Evolutionary conservation across 129 eudicot species (phyloP), one percentile per base, ranked within the genome.

Genomic region (Kitagawia praeruptora): DNA sequence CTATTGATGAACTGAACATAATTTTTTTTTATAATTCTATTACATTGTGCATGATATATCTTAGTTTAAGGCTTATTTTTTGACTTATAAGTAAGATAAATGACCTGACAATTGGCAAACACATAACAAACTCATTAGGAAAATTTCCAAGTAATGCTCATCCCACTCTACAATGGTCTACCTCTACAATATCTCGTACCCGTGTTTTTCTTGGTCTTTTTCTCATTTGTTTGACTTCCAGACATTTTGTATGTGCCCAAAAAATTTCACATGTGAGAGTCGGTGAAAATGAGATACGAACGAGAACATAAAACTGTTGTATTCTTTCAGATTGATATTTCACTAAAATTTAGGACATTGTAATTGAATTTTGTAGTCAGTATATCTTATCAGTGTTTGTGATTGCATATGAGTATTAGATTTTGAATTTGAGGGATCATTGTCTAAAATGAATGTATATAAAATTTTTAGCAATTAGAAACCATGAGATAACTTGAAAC

Each of bases 351-450:
- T 25, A 9, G 69, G 69, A 25, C 0, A n/a, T 61, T 61, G 69
- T 61, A 61, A n/a, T 61, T 61, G 15, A 61, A n/a, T 25, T 15
- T 9, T 61, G 15, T 61, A 25, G 34, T n/a, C 15, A 61, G 69
- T n/a, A 61, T n/a, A 61, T 8, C 15, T 61, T n/a, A n/a, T 61
- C 6, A 25, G 1, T n/a, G 69, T n/a, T 61, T 61, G 69, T 10
- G 34, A n/a, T n/a, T 25, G 69, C 66, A 56, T 56, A 56, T 8
- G 69, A n/a, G 14, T 61, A 61, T 61, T 15, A 61, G 6, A 61
- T n/a, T 58, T n/a, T 61, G 69, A 61, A n/a, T n/a, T n/a, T 61
- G 69, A 25, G 69, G 31, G 69, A n/a, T 61, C 69, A n/a, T 19
- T 54, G 23, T 19, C 25, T 21, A 7, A 6, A 54, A 54, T 54